Percentiles rank a stretch among this genome's conserved stretches.
Evolutionary conservation across 1,284 basidiomycete species (phyloP).

Genomic region (Lignosus rhinocerotis): DNA sequence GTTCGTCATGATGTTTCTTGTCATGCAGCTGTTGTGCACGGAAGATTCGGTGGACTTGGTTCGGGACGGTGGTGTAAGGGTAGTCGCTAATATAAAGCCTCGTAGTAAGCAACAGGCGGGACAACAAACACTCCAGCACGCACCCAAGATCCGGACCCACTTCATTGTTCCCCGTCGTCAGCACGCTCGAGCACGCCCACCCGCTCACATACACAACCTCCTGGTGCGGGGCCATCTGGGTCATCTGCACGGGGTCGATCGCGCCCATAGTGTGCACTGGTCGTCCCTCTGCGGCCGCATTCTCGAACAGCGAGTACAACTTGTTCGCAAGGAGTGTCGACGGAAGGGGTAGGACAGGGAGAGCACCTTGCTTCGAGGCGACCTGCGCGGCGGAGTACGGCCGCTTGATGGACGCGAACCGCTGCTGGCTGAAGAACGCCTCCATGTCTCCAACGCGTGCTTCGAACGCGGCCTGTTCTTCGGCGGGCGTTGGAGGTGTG

Average conservation of each 20-base stretch:
- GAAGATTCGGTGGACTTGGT: conserved; percentile 86
- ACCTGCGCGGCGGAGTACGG: conserved; percentile 81
- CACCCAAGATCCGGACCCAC: conserved; percentile 97
- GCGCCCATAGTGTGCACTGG: conserved; percentile 89
- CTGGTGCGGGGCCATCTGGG: conserved; percentile 95
- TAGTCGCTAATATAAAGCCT: conserved; percentile 65
- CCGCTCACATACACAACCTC: conserved; percentile 96
- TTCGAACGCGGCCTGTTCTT: conserved; percentile 69
- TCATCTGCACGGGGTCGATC: conserved; percentile 92
- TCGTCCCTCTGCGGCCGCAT: conserved; percentile 61
- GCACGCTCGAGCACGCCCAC: conserved; percentile 87
- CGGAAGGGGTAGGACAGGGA: conserved; percentile 78
- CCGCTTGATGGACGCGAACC: conserved; percentile 75
- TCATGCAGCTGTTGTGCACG: conserved; percentile 86
- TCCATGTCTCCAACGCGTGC: conserved; percentile 64
- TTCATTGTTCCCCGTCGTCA: conserved; percentile 92
- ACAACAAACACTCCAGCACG: conserved; percentile 21
- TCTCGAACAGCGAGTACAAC: conserved; percentile 66
- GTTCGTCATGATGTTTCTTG: conserved; percentile 85
- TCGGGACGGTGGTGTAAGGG: conserved; percentile 93
- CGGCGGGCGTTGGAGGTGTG: conserved; percentile 59
- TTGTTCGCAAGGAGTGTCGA: conserved; percentile 83
- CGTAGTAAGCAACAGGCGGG: background rate
- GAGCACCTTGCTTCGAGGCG: conserved; percentile 86
- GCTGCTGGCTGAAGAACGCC: conserved; percentile 73